A percentile compares a stretch with the other conserved stretches of the same genome.
These are phyloP conservation scores for Didymella pinodella DNA, from an alignment of 2,329 filamentous ascomycete species.

Conservation along the genomic window DNA sequence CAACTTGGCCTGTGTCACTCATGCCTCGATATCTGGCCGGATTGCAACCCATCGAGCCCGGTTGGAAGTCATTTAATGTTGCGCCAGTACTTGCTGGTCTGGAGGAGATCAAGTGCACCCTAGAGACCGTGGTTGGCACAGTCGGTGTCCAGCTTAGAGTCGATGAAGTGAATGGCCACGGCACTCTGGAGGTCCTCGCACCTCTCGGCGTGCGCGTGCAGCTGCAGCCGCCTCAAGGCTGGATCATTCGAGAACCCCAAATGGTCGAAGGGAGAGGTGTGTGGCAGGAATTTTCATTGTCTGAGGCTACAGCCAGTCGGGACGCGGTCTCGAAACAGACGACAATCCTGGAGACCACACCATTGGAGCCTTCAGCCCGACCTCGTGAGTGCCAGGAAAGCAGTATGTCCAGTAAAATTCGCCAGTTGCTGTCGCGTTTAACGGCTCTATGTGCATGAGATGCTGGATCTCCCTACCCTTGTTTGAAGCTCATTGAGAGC, in stretches of 20 bases:
- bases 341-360: too few species aligned
- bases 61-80: slow-evolving; percentile 17
- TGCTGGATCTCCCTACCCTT: not conserved
- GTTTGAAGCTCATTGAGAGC: not conserved
- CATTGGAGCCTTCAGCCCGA: not conserved
- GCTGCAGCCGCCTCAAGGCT: slow-evolving; percentile 15
- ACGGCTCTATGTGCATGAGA: not conserved
- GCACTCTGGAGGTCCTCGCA: slow-evolving; percentile 7
- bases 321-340: not conserved
- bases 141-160: slow-evolving; percentile 8
- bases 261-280: slow-evolving; percentile 8
- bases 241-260: slow-evolving; percentile 3
- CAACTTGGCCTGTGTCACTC: slow-evolving; percentile 23
- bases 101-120: slow-evolving; percentile 6
- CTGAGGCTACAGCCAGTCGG: not conserved
- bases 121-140: slow-evolving; percentile 10
- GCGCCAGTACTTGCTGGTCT: slow-evolving; percentile 15
- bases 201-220: slow-evolving; percentile 7
- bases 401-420: not conserved
- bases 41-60: slow-evolving; percentile 14
- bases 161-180: slow-evolving; percentile 2
- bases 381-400: not conserved
- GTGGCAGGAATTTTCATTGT: slow-evolving; percentile 12
- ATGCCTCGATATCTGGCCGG: slow-evolving; percentile 22
- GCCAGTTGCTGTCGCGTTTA: not conserved